Evolutionary conservation across 805 yeast genomes (phyloP).

Genomic region (Kluyveromyces starmeri): DNA sequence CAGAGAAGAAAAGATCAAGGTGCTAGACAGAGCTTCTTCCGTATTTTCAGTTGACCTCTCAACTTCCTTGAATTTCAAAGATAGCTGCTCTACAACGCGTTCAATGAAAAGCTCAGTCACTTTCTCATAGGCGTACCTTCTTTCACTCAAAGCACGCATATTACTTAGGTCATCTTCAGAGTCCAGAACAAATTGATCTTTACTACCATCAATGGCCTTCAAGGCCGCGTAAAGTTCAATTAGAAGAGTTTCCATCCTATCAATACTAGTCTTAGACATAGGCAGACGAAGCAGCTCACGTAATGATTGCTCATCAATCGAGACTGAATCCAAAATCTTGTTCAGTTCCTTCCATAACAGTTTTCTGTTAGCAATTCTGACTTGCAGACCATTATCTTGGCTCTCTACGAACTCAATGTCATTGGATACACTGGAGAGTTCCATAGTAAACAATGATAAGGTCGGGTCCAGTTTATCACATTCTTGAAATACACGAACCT

Average conservation of each 20-base stretch:
- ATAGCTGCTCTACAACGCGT: conserved; percentile 38
- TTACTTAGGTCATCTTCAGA: conserved; percentile 42
- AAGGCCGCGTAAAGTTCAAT: conserved; percentile 55
- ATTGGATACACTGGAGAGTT: conserved; percentile 51
- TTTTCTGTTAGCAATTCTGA: conserved; percentile 73
- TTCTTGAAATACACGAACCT: conserved; percentile 38
- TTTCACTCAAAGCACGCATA: conserved; percentile 66
- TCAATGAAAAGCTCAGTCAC: conserved; percentile 44
- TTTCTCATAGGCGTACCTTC: conserved; percentile 48
- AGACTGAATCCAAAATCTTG: conserved; percentile 60
- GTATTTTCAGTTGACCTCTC: conserved; percentile 24
- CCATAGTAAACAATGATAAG: conserved; percentile 49
- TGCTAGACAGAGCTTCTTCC: conserved; percentile 29
- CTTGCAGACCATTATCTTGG: conserved; percentile 75
- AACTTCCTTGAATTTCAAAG: conserved; percentile 33
- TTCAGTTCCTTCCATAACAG: conserved; percentile 61
- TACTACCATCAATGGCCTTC: conserved; percentile 47
- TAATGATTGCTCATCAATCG: conserved; percentile 50
- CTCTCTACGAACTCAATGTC: conserved; percentile 65
- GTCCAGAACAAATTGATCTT: conserved; percentile 25
- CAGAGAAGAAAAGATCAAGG: conserved; percentile 40
- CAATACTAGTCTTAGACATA: conserved; percentile 38
- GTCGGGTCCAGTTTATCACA: conserved; percentile 49
- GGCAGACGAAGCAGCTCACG: conserved; percentile 37
- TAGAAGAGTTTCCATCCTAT: conserved; percentile 48